Base-by-base conservation (phyloP, 1,139 yeast species). In the Geotrichum histeridarum region DNA sequence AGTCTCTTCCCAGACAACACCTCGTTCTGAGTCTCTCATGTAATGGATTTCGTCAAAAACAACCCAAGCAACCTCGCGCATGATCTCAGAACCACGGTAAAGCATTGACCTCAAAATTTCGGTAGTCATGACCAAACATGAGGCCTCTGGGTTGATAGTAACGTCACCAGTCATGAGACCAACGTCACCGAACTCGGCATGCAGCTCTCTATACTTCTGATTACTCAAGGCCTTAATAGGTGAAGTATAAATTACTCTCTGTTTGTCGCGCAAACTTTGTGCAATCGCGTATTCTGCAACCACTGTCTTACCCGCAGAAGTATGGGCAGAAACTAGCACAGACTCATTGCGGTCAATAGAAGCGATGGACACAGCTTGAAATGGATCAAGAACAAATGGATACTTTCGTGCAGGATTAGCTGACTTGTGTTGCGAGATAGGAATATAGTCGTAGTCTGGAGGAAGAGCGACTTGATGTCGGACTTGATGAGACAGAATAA, bases 1-100 rank as follows among this genome's bases (percentile, higher is more conserved):
- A 8, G 94, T 96, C 70, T 93, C 99, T 72, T 93, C 99, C 99
- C 99, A 93, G 6, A 93, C 99, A 36, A 93, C 99, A 67, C 99
- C 99, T 69, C 99, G 81, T 65, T 90, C 96, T 56, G 88, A 86
- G 73, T 93, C 99, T 66, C 93, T 90, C 65, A 93, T 96, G 67
- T 93, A 93, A 71, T 93, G 99, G 2, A 93, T 98, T 70, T 93
- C 99, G 72, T 93, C 99, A 67, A 93, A 93, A 46, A 93, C 88
- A 27, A 93, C 97, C 78, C 93, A 93, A 59, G 93, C 98, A 30
- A 94, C 98, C 71, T 93, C 99, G 69, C 99, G 79, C 67, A 93
- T 90, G 53, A 93, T 75, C 70, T 93, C 99, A 0, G 98, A 95
- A 54, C 99, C 99, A 66, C 96, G 78, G 67, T 93, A 93, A 48